These are phyloP conservation scores for Monilinia polystroma DNA, from an alignment of 2,329 filamentous ascomycete species.

Conservation along the genomic window DNA sequence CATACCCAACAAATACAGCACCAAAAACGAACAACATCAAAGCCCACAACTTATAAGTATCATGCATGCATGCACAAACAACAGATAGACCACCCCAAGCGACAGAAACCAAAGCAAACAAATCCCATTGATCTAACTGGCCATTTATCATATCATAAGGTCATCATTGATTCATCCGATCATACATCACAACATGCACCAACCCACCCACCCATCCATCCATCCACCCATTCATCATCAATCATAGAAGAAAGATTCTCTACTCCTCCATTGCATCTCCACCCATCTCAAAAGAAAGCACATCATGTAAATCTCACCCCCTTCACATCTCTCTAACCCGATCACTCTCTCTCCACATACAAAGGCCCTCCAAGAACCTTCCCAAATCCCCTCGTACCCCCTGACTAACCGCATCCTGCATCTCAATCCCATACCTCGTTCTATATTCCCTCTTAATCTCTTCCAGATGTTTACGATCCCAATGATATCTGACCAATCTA, in stretches of 20 bases:
- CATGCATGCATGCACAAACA: too few species aligned
- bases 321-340: slow-evolving; percentile 52
- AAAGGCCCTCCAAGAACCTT: slow-evolving; percentile 70
- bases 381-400: slow-evolving; percentile 76
- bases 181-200: neutral
- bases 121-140: neutral
- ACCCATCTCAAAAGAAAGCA: neutral
- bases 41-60: too few species aligned
- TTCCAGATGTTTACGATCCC: slow-evolving; percentile 81
- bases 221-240: neutral
- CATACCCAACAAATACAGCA: too few species aligned
- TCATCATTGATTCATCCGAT: too few species aligned
- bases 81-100: too few species aligned
- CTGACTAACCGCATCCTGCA: slow-evolving; percentile 76
- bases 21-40: too few species aligned
- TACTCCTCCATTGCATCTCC: neutral
- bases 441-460: slow-evolving; percentile 77
- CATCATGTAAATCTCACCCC: too few species aligned
- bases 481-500: slow-evolving; percentile 84
- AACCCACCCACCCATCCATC: too few species aligned
- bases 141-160: neutral
- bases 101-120: neutral
- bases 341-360: slow-evolving; percentile 60
- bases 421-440: slow-evolving; percentile 69
- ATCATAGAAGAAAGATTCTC: neutral